Evolutionary conservation across 2,329 filamentous ascomycete species (phyloP).

Genomic region (Ophiostoma novo-ulmi): DNA sequence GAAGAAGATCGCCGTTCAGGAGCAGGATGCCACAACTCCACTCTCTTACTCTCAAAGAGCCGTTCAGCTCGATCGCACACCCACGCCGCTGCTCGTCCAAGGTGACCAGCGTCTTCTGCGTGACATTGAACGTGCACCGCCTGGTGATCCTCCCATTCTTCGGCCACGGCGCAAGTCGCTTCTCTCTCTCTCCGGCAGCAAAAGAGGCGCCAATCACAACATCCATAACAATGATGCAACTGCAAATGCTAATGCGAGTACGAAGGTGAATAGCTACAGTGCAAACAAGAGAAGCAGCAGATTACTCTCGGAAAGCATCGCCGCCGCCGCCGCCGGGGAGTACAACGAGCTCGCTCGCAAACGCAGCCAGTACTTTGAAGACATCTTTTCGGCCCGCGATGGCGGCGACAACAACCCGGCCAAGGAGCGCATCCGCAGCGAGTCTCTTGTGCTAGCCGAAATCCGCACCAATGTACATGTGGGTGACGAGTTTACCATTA

Average conservation of each 20-base stretch:
- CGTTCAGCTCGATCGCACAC: constrained; percentile 15
- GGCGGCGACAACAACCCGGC: constrained; percentile 33
- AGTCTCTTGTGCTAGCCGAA: constrained; percentile 55
- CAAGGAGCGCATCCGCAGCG: constrained; percentile 46
- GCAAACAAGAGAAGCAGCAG: neutral
- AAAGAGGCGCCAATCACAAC: neutral
- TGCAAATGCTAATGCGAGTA: too few relatives aligned
- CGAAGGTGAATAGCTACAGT: neutral
- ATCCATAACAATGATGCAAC: neutral
- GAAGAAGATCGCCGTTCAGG: neutral
- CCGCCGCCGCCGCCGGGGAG: neutral
- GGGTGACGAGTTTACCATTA: constrained; percentile 68
- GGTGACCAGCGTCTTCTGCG: constrained; percentile 37
- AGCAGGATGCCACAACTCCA: neutral
- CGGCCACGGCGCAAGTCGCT: constrained; percentile 30
- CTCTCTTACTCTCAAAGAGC: constrained; percentile 25
- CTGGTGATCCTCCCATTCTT: constrained; percentile 36
- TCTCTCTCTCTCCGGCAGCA: neutral
- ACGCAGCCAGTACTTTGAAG: constrained; percentile 45
- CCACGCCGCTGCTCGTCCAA: constrained; percentile 35
- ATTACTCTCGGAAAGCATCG: neutral
- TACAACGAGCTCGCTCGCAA: constrained; percentile 26
- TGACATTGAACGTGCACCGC: constrained; percentile 38
- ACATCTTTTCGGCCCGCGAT: constrained; percentile 37
- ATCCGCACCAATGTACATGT: constrained; percentile 61